phyloP scores from a whole-genome alignment of 768 basidiomycete species.

The Leccinum boreale region DNA sequence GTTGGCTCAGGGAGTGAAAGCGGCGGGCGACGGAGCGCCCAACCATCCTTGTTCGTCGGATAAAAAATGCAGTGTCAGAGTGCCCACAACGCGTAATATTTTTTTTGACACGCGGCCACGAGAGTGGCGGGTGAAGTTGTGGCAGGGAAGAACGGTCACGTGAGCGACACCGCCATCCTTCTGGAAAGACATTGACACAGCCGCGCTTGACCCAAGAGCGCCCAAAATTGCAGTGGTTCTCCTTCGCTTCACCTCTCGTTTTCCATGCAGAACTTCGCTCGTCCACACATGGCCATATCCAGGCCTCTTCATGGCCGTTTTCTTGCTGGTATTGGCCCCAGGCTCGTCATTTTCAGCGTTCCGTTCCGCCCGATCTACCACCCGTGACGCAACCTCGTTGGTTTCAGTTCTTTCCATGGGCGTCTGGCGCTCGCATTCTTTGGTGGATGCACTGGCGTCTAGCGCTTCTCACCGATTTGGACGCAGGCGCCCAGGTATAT shows the following conservation, averaged over 20 bases:
- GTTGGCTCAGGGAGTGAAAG: background rate
- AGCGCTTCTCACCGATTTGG: slow-evolving; percentile 6
- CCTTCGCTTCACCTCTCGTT: background rate
- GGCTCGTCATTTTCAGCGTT: background rate
- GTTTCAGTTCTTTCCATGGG: slow-evolving; percentile 2
- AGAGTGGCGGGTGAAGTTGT: background rate
- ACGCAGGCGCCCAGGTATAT: slow-evolving; percentile 12
- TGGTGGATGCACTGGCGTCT: slow-evolving; percentile 11
- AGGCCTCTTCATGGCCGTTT: background rate
- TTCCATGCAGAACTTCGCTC: slow-evolving; percentile 11
- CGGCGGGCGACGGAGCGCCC: slow-evolving; percentile 15
- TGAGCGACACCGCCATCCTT: background rate
- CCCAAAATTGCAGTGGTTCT: no score
- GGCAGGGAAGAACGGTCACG: background rate
- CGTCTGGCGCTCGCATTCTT: background rate
- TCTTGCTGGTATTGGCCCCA: background rate
- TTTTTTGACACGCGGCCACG: background rate
- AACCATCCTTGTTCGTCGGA: slow-evolving; percentile 18
- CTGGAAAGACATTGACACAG: background rate
- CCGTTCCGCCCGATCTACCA: background rate
- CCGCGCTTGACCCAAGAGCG: background rate
- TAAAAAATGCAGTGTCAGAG: background rate
- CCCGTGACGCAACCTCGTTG: slow-evolving; percentile 1
- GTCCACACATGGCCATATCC: background rate
- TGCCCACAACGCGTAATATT: slow-evolving; percentile 3